Conservation (phyloP, 2,329 filamentous ascomycete genomes). For the Septoria petroselini region DNA sequence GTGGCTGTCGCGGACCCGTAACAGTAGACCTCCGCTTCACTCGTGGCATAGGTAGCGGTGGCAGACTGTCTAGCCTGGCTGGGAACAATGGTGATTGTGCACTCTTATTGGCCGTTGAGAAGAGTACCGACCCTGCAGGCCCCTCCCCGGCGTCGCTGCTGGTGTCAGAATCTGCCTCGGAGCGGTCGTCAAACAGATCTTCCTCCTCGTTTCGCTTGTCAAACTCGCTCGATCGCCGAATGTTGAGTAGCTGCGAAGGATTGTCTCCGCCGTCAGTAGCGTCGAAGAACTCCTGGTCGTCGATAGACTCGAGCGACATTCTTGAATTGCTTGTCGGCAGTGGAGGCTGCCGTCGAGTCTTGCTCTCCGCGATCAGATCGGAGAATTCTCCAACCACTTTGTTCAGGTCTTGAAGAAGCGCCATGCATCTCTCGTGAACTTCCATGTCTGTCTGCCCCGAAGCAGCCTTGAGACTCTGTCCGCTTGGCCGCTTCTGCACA, state of each 20-base stretch:
- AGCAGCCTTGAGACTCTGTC: constrained; percentile 26
- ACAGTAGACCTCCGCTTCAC: constrained; percentile 69
- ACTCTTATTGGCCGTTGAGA: constrained; percentile 22
- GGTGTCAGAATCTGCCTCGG: constrained; percentile 59
- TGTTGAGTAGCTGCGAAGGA: constrained; percentile 67
- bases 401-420: constrained; percentile 81
- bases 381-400: constrained; percentile 80
- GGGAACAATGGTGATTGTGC: constrained; percentile 60
- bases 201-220: constrained; percentile 60
- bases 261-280: constrained; percentile 63
- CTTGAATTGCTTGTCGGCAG: constrained; percentile 45
- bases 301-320: constrained; percentile 76
- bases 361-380: constrained; percentile 71
- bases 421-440: constrained; percentile 77
- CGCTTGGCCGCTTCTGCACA: constrained; percentile 37
- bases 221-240: constrained; percentile 68
- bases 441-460: constrained; percentile 39
- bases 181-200: constrained; percentile 48
- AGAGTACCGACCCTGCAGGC: constrained; percentile 26
- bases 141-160: constrained; percentile 57
- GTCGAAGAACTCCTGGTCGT: constrained; percentile 91
- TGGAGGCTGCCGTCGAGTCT: constrained; percentile 65
- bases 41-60: constrained; percentile 69
- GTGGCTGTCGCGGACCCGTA: constrained; percentile 68
- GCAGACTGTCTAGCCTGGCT: constrained; percentile 67